Evolutionary conservation across 768 basidiomycete species (phyloP), one percentile per base, ranked within the genome.

Genomic region (Pisolithus orientalis): DNA sequence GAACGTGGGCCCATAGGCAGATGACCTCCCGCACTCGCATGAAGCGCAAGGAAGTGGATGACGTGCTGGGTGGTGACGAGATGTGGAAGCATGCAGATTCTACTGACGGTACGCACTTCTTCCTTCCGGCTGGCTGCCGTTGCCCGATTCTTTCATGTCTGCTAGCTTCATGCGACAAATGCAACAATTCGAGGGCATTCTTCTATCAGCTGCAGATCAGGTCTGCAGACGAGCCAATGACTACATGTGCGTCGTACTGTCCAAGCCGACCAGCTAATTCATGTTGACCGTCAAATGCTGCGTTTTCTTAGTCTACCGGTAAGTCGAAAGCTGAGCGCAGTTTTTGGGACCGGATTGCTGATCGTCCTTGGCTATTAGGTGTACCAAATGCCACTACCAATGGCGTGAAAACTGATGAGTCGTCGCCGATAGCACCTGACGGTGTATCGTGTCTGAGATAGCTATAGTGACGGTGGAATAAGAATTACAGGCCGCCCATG

Each of bases 201-300:
- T 99, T 90, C 71, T 90, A 94, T 65, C 94, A 97, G 73, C 74
- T 98, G 13, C 96, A 99, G 66, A 99, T 97, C 55, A 74, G 95
- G 43, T 94, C 90, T 59, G 92, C 90, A 0, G 91, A 93, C 63
- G 91, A 94, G 62, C 90, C 89, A 14, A 93, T 92, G 90, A 92
- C 88, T 25, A 59, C 57, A 6, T 65, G 64, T 68, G 42, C 56
- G 64, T 53, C 53, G 52, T 25, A 45, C n/a, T 37, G 9, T 31
- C n/a, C 28, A 31, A 9, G n/a, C 6, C 16, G 28, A 16, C n/a
- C 11, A 14, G 13, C 34, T 34, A 34, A 2, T 16, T 27, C 14
- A 29, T 21, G 31, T 16, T 50, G 17, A 32, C 51, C 45, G 16
- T 27, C 53, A 32, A 44, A 53, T 21, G 29, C 10, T 29, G 38